Percentiles rank a stretch among this genome's conserved stretches.
Conservation (phyloP, 2,329 filamentous ascomycete genomes). For the Cryphonectria parasitica region DNA sequence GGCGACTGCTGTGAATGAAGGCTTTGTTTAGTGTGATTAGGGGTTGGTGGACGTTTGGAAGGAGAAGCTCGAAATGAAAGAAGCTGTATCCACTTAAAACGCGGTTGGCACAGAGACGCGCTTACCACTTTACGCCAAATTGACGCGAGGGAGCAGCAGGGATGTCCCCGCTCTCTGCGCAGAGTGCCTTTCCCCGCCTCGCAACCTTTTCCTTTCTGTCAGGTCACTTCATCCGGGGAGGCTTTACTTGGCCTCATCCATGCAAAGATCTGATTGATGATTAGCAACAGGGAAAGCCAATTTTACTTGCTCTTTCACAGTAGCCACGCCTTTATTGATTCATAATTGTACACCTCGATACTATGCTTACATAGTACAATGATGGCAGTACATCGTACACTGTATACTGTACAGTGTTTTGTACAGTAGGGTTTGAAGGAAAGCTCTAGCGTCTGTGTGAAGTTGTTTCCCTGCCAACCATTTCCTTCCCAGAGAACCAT, state of each 20-base stretch:
- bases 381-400: not conserved
- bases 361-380: not conserved
- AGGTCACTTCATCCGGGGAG: not conserved
- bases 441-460: not conserved
- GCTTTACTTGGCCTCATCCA: not conserved
- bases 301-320: not conserved
- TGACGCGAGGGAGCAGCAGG: not conserved
- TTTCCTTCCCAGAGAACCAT: not conserved
- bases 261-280: not conserved
- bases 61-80: not conserved
- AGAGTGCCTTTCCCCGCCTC: not conserved
- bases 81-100: conserved; percentile 2
- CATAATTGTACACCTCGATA: not conserved
- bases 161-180: not conserved
- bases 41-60: not conserved
- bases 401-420: not conserved
- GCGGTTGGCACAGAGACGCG: conserved; percentile 20
- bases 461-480: conserved; percentile 10
- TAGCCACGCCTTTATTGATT: not conserved
- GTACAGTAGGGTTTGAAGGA: not conserved
- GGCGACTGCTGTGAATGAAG: too few relatives aligned
- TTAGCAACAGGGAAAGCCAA: not conserved
- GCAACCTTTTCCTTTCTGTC: not conserved
- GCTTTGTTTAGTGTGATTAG: not conserved
- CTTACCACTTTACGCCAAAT: conserved; percentile 18